Evolutionary conservation across 2,329 filamentous ascomycete species (phyloP), one percentile per base, ranked within the genome.

Genomic region (Fusarium vanettenii): DNA sequence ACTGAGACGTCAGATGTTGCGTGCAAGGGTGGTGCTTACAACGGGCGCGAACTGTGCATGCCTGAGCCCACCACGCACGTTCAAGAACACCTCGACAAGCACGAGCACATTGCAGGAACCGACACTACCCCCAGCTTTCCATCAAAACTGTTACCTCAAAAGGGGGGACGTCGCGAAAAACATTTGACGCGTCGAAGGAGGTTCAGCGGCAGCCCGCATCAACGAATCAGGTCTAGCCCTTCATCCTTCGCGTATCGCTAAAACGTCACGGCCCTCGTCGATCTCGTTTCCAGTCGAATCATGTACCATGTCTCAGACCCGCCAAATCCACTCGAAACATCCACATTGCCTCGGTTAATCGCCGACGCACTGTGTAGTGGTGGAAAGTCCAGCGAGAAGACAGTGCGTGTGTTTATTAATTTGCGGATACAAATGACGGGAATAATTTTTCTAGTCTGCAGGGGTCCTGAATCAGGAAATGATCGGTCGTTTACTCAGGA

Each of bases 221-320:
- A 52, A 20, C 27, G 50, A 55, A 55, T 55, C 50, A 55, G 13
- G 50, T 13, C 27, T 55, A 31, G 50, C 18, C 50, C 4, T 11
- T 33, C n/a, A 55, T 55, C 50, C 50, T 55, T 55, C 50, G 50
- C 50, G 50, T 55, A 55, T 55, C 50, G 50, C 50, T 55, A 55
- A 55, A 55, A 52, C 27, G 25, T 52, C 48, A 52, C 25, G 48
- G 48, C 25, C 45, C 48, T 29, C 48, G 48, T 55, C 50, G 50
- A 55, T 55, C 50, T 55, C 27, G 27, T 55, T 55, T 4, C 18
- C 10, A 16, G 18, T 55, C 50, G 18, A 55, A 55, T 55, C 50
- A 55, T 29, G 13, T 14, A 8, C 11, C 50, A 9, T 55, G 27
- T 33, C 3, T 1, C 1, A 52, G 25, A n/a, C 48, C 48, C 48